A percentile compares a stretch with the other conserved stretches of the same genome.
Conservation (phyloP, 306 rosid species). For the Inga oerstediana region DNA sequence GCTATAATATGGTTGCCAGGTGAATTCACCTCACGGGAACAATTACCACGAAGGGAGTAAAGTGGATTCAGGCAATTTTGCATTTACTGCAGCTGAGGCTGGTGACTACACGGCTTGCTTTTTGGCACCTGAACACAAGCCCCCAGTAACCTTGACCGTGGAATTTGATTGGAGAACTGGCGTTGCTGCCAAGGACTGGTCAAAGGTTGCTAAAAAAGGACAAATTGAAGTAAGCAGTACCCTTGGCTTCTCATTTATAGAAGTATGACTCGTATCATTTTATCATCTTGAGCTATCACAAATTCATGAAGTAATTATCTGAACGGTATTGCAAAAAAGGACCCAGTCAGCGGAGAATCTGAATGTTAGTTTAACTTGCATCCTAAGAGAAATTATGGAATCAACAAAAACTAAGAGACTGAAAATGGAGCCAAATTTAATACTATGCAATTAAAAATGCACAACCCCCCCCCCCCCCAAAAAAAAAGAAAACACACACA, state of each 20-base stretch:
- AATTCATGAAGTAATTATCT: neutral
- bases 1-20: conserved; percentile 54
- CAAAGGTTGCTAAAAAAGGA: conserved; percentile 94
- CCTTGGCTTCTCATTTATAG: conserved; percentile 8
- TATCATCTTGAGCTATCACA: conserved; percentile 4
- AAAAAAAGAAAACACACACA: too few relatives aligned
- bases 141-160: conserved; percentile 41
- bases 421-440: conserved; percentile 8
- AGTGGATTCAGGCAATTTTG: conserved; percentile 78
- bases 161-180: conserved; percentile 93
- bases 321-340: neutral
- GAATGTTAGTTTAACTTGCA: conserved; percentile 13
- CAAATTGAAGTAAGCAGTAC: conserved; percentile 73
- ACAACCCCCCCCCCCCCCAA: neutral
- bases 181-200: conserved; percentile 87
- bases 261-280: conserved; percentile 4
- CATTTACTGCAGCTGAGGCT: conserved; percentile 72
- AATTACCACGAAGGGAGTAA: conserved; percentile 60
- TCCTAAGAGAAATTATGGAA: conserved; percentile 25
- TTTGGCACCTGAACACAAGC: conserved; percentile 58
- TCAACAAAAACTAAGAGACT: conserved; percentile 16
- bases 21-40: conserved; percentile 71
- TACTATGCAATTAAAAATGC: neutral
- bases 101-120: conserved; percentile 87
- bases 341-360: neutral